Conservation (phyloP, 2,329 filamentous ascomycete genomes). For the Neospermospora avenae region DNA sequence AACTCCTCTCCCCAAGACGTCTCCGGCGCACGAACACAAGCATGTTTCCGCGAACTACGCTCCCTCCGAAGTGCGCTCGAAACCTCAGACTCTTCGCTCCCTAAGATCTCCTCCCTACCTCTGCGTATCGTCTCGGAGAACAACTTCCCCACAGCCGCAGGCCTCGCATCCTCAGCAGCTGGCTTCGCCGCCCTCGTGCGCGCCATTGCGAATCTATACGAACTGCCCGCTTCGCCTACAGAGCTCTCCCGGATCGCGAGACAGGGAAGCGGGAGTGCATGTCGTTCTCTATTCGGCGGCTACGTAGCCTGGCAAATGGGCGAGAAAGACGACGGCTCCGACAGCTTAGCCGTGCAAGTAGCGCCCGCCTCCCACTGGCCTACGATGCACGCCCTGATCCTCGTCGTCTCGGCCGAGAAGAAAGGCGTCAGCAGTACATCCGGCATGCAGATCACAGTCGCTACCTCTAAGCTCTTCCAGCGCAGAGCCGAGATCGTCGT, state of each 20-base stretch:
- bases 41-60: conserved; percentile 86
- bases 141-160: conserved; percentile 98
- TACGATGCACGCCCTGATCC: conserved; percentile 84
- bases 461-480: conserved; percentile 83
- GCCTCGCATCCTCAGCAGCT: conserved; percentile 71
- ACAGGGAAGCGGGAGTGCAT: conserved; percentile 93
- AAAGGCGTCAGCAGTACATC: conserved; percentile 91
- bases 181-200: conserved; percentile 71
- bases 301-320: conserved; percentile 96
- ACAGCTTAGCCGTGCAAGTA: conserved; percentile 85
- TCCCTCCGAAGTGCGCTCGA: conserved; percentile 75
- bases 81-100: conserved; percentile 65
- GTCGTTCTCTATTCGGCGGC: conserved; percentile 87
- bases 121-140: conserved; percentile 92
- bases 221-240: conserved; percentile 73
- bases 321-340: conserved; percentile 69
- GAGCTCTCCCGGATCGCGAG: conserved; percentile 87
- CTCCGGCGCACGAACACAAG: conserved; percentile 84
- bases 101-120: conserved; percentile 72
- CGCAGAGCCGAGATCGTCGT: conserved; percentile 74
- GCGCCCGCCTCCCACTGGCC: conserved; percentile 91
- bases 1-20: conserved; percentile 84
- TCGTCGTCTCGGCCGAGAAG: conserved; percentile 90
- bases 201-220: conserved; percentile 88
- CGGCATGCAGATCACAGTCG: conserved; percentile 96